These are phyloP conservation scores for Citrus trifoliata DNA, from an alignment of 345 rosid genomes.

Conservation along the genomic window DNA sequence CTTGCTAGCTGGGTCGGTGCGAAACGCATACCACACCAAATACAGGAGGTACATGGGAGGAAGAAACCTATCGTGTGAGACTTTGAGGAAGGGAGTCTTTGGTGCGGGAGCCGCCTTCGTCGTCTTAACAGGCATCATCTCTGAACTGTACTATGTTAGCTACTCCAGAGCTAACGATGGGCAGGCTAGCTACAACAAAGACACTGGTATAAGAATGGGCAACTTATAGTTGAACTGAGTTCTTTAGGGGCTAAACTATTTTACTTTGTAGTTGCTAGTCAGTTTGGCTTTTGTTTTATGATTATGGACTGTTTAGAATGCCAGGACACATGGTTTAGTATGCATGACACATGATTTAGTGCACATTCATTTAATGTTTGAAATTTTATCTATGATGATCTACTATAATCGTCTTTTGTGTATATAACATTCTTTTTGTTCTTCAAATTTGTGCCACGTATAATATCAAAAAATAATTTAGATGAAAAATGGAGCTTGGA, in stretches of 20 bases:
- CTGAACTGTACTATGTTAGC: slow-evolving; percentile 72
- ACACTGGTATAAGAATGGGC: slow-evolving; percentile 76
- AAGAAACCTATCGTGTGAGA: slow-evolving; percentile 42
- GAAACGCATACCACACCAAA: slow-evolving; percentile 85
- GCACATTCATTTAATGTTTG: background rate
- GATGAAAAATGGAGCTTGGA: too few species aligned
- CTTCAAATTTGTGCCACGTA: background rate
- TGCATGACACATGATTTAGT: background rate
- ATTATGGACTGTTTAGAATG: background rate
- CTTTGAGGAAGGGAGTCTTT: slow-evolving; percentile 75
- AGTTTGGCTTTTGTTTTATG: slow-evolving; percentile 4
- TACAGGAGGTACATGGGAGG: slow-evolving; percentile 34
- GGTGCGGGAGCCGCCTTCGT: slow-evolving; percentile 92
- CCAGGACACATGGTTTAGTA: background rate
- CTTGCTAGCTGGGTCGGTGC: slow-evolving; percentile 80
- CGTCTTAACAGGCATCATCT: slow-evolving; percentile 67
- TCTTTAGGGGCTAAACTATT: background rate
- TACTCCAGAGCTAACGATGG: slow-evolving; percentile 53
- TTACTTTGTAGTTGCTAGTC: slow-evolving; percentile 5
- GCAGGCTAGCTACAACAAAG: slow-evolving; percentile 34
- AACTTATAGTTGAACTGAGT: slow-evolving; percentile 34
- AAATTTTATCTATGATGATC: background rate
- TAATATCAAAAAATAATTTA: too few species aligned
- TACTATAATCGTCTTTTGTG: background rate
- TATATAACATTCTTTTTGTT: background rate